These are phyloP conservation scores for Lindgomyces ingoldianus DNA, from an alignment of 495 filamentous ascomycete species.

Conservation along the genomic window DNA sequence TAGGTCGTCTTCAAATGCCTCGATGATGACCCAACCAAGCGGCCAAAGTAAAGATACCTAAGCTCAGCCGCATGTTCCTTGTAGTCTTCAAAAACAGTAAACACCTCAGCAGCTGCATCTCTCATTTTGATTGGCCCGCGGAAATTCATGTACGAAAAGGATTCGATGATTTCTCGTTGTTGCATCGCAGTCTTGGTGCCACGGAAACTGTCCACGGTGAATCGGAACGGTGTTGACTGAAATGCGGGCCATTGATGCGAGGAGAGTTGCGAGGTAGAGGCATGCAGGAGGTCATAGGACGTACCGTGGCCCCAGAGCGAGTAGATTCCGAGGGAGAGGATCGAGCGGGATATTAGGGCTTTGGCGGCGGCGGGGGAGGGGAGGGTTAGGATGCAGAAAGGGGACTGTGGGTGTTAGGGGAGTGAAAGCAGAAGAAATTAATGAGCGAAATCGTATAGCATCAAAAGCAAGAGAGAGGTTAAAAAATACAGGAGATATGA, in stretches of 20 bases:
- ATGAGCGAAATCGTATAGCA: neutral
- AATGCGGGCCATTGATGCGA: slow-evolving; percentile 60
- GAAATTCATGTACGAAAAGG: slow-evolving; percentile 77
- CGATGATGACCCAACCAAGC: slow-evolving; percentile 62
- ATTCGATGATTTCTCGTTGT: slow-evolving; percentile 72
- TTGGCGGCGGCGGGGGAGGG: slow-evolving; percentile 64
- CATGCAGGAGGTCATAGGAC: slow-evolving; percentile 69
- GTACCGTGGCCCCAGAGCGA: slow-evolving; percentile 82
- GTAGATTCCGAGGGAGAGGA: slow-evolving; percentile 78
- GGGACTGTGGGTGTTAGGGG: slow-evolving; percentile 62
- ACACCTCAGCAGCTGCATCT: slow-evolving; percentile 64
- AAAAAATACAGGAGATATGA: neutral
- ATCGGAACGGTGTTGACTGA: slow-evolving; percentile 67
- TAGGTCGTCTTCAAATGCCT: slow-evolving; percentile 71
- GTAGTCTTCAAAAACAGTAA: slow-evolving; percentile 80
- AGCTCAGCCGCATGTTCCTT: slow-evolving; percentile 57
- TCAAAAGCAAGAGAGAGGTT: neutral
- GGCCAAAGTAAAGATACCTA: slow-evolving; percentile 66
- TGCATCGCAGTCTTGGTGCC: slow-evolving; percentile 60
- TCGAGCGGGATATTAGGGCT: slow-evolving; percentile 68
- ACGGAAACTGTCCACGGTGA: slow-evolving; percentile 76
- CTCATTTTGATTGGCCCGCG: slow-evolving; percentile 73
- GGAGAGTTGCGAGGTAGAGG: slow-evolving; percentile 48
- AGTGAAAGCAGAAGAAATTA: neutral
- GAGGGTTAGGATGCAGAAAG: slow-evolving; percentile 78